Evolutionary conservation across 2,329 filamentous ascomycete species (phyloP).

Genomic region (Stachybotrys chlorohalonatus): DNA sequence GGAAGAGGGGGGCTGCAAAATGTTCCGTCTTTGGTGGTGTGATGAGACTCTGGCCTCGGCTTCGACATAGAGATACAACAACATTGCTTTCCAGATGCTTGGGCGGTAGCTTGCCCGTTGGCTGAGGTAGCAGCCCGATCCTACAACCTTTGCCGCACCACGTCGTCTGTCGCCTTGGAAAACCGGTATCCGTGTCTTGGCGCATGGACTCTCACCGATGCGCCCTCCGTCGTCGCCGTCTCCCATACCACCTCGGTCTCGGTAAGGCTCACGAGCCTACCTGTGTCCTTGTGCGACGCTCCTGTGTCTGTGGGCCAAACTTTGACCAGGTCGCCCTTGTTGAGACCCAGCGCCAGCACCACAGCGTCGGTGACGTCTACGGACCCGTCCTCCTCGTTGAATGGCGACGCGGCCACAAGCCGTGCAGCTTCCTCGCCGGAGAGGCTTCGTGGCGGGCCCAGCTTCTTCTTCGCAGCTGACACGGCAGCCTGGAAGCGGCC

Average conservation of each 20-base stretch:
- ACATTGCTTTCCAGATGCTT: too few species aligned
- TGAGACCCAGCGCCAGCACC: slow-evolving; percentile 35
- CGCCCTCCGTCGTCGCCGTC: slow-evolving; percentile 29
- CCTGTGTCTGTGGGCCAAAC: slow-evolving; percentile 57
- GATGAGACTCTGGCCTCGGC: too few species aligned
- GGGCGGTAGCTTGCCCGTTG: too few species aligned
- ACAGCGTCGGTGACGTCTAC: slow-evolving; percentile 42
- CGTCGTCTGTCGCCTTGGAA: slow-evolving; percentile 12
- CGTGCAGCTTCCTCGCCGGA: slow-evolving; percentile 45
- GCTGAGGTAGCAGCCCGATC: too few species aligned
- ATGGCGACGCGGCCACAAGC: slow-evolving; percentile 33
- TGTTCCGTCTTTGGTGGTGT: too few species aligned
- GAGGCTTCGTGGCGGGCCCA: slow-evolving; percentile 29
- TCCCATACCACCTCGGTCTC: slow-evolving; percentile 50
- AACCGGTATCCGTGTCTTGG: slow-evolving; percentile 52
- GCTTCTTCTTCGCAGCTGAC: slow-evolving; percentile 26
- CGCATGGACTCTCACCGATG: slow-evolving; percentile 46
- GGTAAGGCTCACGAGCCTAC: slow-evolving; percentile 43
- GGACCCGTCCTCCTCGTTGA: slow-evolving; percentile 31
- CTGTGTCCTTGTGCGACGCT: slow-evolving; percentile 46
- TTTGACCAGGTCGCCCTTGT: slow-evolving; percentile 43
- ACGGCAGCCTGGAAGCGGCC: slow-evolving; percentile 46
- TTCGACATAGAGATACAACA: too few species aligned
- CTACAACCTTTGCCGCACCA: background rate
- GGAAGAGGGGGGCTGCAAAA: too few species aligned